Conservation (phyloP, 2,329 filamentous ascomycete genomes). For the Paracoccidioides brasiliensis region DNA sequence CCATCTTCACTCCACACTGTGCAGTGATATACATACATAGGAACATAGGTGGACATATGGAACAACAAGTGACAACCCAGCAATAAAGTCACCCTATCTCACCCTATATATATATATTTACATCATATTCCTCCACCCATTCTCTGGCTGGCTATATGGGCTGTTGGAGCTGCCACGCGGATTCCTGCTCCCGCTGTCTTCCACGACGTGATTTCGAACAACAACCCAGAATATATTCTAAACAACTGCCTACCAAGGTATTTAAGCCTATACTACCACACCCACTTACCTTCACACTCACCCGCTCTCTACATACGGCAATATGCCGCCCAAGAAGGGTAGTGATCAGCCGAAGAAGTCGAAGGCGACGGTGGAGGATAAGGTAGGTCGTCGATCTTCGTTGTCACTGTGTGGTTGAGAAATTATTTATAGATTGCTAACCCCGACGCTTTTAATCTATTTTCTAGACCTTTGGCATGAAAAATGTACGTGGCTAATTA, state of each 20-base stretch:
- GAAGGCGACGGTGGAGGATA: constrained; percentile 60
- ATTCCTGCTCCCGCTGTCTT: background rate
- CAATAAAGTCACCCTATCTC: background rate
- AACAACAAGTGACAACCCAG: background rate
- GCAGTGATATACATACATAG: background rate
- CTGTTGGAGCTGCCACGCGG: background rate
- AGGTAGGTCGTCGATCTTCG: constrained; percentile 31
- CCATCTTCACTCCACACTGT: background rate
- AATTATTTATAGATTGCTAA: background rate
- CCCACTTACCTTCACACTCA: background rate
- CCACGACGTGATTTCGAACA: too few relatives aligned
- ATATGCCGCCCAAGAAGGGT: constrained; percentile 37
- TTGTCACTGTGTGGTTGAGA: background rate
- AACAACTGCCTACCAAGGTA: too few relatives aligned
- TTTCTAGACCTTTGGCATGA: constrained; percentile 83
- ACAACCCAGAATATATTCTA: too few relatives aligned
- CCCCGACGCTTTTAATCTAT: constrained; percentile 11
- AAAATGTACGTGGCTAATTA: constrained; percentile 49
- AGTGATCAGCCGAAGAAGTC: constrained; percentile 35
- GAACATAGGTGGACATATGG: background rate
- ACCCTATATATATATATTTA: background rate
- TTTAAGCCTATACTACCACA: too few relatives aligned
- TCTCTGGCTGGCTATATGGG: background rate
- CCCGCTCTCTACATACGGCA: constrained; percentile 15
- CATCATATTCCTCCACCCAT: background rate